Evolutionary conservation across 2,329 filamentous ascomycete genomes (phyloP), one percentile per base, ranked within the genome.

Genomic region (Xylaria polymorpha): DNA sequence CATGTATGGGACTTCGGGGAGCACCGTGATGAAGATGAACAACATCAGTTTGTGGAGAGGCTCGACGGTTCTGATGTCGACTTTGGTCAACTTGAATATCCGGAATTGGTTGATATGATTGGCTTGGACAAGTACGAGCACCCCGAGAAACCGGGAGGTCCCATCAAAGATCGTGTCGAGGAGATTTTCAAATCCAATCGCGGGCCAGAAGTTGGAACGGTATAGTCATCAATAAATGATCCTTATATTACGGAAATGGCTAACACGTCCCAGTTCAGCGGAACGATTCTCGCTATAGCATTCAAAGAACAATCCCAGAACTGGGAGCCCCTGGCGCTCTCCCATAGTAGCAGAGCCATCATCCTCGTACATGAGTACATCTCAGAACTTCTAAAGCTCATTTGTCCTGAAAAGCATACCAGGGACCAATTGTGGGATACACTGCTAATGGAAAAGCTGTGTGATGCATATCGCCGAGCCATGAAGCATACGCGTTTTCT

Each of bases 281-380:
- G 59, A 7, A 20, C 68, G 1, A 69, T 84, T 2, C 70, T 85
- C 3, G 73, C 78, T 5, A 78, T 76, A 1, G 75, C 81, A 5
- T 83, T 87, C 76, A 81, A 81, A 61, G 81, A 81, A 51, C 86
- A 88, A 71, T 82, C 85, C 0, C 67, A 69, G 8, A 84, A 84
- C 29, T 87, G 85, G 86, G 74, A 79, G 4, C 64, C 71, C 0
- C 74, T 88, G 0, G 81, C 83, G 0, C 61, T 81, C 0, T 79
- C 76, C 0, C 85, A 86, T 67, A 80, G 87, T 25, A 81, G 79
- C 59, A 79, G 83, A 53, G 72, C 83, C 7, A 81, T 86, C 8
- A 66, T 73, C 4, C 12, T 43, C 14, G 39, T 43, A 6, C 39
- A 43, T 6, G 14, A 43, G 12, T 43, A 43, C 39, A 43, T 43